Percentiles rank a stretch among this genome's conserved stretches.
Conservation (phyloP, 441 rosid genomes). For the Flueggea neowawraea region DNA sequence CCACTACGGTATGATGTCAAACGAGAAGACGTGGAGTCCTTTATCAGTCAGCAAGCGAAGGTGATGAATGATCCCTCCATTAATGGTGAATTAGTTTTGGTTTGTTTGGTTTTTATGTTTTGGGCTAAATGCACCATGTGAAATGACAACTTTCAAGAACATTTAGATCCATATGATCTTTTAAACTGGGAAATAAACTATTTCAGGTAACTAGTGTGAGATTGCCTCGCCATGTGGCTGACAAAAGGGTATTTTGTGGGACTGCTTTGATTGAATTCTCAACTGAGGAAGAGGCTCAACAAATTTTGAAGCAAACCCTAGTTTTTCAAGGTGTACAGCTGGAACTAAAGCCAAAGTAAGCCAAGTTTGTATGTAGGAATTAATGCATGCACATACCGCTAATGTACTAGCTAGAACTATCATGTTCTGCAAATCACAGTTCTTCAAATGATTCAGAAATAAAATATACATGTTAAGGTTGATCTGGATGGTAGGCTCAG, state of each 20-base stretch:
- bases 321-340: constrained; percentile 64
- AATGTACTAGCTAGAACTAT: background rate
- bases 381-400: background rate
- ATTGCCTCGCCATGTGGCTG: constrained; percentile 77
- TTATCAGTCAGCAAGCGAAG: constrained; percentile 66
- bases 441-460: too few relatives aligned
- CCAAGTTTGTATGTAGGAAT: constrained; percentile 4
- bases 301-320: constrained; percentile 48
- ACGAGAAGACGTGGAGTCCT: constrained; percentile 64
- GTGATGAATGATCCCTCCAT: constrained; percentile 22
- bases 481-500: too few relatives aligned
- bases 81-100: background rate
- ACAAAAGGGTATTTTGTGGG: constrained; percentile 63
- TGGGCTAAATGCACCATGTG: too few relatives aligned
- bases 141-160: too few relatives aligned
- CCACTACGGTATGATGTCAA: constrained; percentile 57
- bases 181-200: background rate
- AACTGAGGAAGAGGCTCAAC: constrained; percentile 66
- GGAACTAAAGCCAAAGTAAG: constrained; percentile 76
- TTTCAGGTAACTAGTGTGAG: constrained; percentile 84
- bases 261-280: constrained; percentile 85
- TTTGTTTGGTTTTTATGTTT: background rate
- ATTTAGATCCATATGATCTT: too few relatives aligned
- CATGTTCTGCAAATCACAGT: too few relatives aligned
- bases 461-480: too few relatives aligned